These are phyloP conservation scores for Botrytis deweyae DNA, from an alignment of 2,329 filamentous ascomycete species.

Conservation along the genomic window DNA sequence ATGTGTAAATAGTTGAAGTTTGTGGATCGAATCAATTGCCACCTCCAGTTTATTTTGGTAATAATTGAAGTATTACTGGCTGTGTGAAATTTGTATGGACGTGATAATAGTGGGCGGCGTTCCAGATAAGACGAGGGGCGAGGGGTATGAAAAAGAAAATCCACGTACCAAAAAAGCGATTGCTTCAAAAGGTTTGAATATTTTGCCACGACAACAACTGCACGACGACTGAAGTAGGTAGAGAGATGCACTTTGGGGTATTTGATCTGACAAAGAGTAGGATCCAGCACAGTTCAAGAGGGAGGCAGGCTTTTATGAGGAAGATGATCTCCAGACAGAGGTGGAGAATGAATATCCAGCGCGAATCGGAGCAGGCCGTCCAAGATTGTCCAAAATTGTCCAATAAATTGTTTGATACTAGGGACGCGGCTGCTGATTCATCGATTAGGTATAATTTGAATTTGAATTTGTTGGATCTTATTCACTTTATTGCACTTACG, in stretches of 20 bases:
- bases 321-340: not conserved
- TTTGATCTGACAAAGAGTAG: not conserved
- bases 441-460: too few relatives aligned
- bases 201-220: constrained; percentile 5
- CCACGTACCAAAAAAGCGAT: constrained; percentile 7
- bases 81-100: not conserved
- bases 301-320: constrained; percentile 1
- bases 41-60: constrained; percentile 17
- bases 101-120: constrained; percentile 5
- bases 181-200: not conserved
- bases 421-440: not conserved
- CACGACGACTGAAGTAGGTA: not conserved
- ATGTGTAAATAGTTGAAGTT: not conserved
- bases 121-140: constrained; percentile 18
- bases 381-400: not conserved
- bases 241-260: not conserved
- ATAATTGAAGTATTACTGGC: constrained; percentile 13
- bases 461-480: not conserved
- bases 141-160: constrained; percentile 7
- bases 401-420: not conserved
- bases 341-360: constrained; percentile 13
- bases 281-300: not conserved
- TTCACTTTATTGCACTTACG: not conserved
- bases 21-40: constrained; percentile 14
- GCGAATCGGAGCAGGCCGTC: constrained; percentile 12